A percentile compares a stretch with the other conserved stretches of the same genome.
phyloP scores from a whole-genome alignment of 2,329 filamentous ascomycete genomes.

The Clarireedia monteithiana region DNA sequence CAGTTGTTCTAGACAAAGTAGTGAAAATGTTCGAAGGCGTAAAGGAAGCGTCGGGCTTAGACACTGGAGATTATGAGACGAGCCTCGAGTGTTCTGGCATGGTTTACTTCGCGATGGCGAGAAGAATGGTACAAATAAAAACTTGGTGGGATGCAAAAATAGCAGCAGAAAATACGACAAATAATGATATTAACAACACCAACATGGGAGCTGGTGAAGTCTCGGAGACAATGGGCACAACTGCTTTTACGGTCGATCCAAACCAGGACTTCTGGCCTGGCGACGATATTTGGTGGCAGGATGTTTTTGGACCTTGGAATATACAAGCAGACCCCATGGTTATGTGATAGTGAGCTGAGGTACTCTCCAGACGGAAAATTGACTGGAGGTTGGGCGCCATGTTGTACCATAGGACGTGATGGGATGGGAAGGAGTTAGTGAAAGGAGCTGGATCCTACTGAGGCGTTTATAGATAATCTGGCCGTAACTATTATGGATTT shows the following conservation, averaged over 20 bases:
- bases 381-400: too few relatives aligned
- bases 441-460: too few relatives aligned
- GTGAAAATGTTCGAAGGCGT: not conserved
- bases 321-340: not conserved
- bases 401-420: too few relatives aligned
- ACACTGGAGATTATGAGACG: not conserved
- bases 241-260: not conserved
- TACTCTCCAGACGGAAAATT: too few relatives aligned
- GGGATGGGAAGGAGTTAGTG: too few relatives aligned
- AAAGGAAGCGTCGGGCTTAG: not conserved
- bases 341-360: too few relatives aligned
- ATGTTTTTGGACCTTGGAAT: not conserved
- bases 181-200: not conserved
- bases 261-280: not conserved
- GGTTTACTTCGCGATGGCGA: not conserved
- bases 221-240: not conserved
- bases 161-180: not conserved
- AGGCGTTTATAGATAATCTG: too few relatives aligned
- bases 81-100: not conserved
- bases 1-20: not conserved
- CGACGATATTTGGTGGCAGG: constrained; percentile 4
- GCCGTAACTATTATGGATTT: too few relatives aligned
- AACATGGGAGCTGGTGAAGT: not conserved
- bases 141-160: constrained; percentile 5
- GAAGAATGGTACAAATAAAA: not conserved